Evolutionary conservation across 1,139 yeast genomes (phyloP).

Genomic region (Lodderomyces elongisporus): DNA sequence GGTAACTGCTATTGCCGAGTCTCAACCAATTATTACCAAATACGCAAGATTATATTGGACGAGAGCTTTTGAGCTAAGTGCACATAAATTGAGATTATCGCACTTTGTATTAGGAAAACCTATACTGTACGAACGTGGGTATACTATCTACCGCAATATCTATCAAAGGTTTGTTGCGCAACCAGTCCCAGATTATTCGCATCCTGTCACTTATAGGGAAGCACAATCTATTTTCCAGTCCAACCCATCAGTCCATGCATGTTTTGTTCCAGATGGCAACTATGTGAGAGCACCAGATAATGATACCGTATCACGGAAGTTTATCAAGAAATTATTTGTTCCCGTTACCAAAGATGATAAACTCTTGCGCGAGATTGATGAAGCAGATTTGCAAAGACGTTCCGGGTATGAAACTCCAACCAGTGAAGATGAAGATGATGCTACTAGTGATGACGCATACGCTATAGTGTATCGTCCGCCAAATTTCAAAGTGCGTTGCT

Average conservation of each 20-base stretch:
- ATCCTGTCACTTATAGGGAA: conserved; percentile 50
- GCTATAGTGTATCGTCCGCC: conserved; percentile 87
- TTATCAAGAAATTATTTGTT: conserved; percentile 63
- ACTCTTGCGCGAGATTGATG: conserved; percentile 20
- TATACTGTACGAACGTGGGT: conserved; percentile 73
- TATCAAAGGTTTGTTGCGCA: conserved; percentile 34
- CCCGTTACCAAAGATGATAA: conserved; percentile 79
- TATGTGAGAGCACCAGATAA: conserved; percentile 83
- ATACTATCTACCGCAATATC: conserved; percentile 52
- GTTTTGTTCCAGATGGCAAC: conserved; percentile 72
- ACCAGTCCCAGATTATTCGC: conserved; percentile 52
- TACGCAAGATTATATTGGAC: conserved; percentile 57
- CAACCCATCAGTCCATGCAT: conserved; percentile 38
- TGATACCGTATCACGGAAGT: conserved; percentile 67
- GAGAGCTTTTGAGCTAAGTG: conserved; percentile 50
- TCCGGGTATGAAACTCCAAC: conserved; percentile 17
- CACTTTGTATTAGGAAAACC: conserved; percentile 72
- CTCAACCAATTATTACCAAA: conserved; percentile 19
- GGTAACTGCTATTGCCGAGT: conserved; percentile 4
- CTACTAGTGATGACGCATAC: conserved; percentile 52
- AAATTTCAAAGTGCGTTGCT: conserved; percentile 55
- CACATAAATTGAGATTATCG: conserved; percentile 61
- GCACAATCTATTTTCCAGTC: conserved; percentile 42
- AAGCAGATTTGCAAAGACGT: conserved; percentile 8
- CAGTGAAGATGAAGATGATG: conserved; percentile 29